These are phyloP conservation scores for Asclepias syriaca DNA, from an alignment of 257 asterid species.

Conservation along the genomic window DNA sequence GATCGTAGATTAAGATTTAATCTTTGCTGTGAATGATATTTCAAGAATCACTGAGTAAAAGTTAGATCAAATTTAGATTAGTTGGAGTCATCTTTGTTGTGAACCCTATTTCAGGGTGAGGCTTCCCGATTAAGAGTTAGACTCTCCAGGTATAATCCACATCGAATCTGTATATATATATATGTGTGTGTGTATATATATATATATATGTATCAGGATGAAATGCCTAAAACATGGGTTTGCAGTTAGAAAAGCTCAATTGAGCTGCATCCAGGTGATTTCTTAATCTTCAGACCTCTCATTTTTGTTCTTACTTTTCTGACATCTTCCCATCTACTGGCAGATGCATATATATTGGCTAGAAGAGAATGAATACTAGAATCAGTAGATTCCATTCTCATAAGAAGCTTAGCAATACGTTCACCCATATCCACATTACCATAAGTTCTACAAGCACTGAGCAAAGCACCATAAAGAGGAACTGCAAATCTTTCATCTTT, in stretches of 20 bases:
- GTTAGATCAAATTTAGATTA: no score
- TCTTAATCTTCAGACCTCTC: conserved; percentile 38
- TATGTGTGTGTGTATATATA: no score
- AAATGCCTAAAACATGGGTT: no score
- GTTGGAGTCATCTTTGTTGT: no score
- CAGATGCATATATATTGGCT: conserved; percentile 65
- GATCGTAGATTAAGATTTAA: no score
- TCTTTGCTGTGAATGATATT: no score
- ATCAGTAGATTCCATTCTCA: conserved; percentile 48
- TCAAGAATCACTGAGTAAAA: no score
- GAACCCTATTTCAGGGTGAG: no score
- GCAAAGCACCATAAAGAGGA: conserved; percentile 73
- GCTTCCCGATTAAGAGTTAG: no score
- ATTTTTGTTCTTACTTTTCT: conserved; percentile 43
- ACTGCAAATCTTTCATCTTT: conserved; percentile 33
- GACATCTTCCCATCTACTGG: conserved; percentile 74
- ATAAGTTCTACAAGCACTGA: conserved; percentile 72
- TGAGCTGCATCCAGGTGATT: conserved; percentile 72
- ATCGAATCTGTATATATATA: no score
- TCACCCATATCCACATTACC: conserved; percentile 66
- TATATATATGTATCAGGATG: no score
- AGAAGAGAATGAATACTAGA: conserved; percentile 58
- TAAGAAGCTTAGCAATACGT: conserved; percentile 52
- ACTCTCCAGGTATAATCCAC: no score
- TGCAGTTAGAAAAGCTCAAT: conserved; percentile 20